Base-by-base conservation (phyloP, 768 basidiomycete genomes). In the Collybiopsis confluens region DNA sequence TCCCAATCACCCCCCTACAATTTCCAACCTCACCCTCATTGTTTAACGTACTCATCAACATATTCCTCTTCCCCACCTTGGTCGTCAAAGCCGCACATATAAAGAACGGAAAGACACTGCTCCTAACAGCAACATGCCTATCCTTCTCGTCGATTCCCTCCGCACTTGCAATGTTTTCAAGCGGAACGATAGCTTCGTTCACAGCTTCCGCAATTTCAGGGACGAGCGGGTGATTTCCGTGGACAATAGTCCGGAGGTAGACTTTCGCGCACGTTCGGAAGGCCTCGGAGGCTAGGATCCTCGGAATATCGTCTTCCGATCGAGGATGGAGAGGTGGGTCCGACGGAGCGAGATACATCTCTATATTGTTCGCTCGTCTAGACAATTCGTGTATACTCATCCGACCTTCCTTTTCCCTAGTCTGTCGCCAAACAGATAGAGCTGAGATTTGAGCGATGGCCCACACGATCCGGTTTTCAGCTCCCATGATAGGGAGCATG, bases 401-500 rank as follows among this genome's bases (percentile, higher is more conserved):
- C 42, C 64, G 63, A 38, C 83, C 80, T 3, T 55, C 58, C 0
- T 28, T 54, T 56, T 54, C 52, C 50, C 80, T 70, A 0, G 49
- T 50, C 18, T 72, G 70, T 70, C 90, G 91, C 88, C 88, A 92
- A 49, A 56, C 61, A 38, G 85, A 76, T 15, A 93, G 77, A 18
- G 68, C 70, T 10, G 85, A 81, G 35, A 81, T 86, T 70, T 90
- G 83, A 3, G 91, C 87, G 41, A 92, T 74, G 26, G 87, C 88
- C 75, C 87, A 85, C 45, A 92, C 81, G 49, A 88, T 81, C 56
- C 74, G 70, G 68, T 91, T 90, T 61, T 88, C 85, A 73, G 90
- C 91, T 18, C 90, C 90, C 89, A 93, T 92, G 4, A 89, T 78
- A 41, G 77, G 74, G 70, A 90, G 74, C 90, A 92, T 92, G n/a